These are phyloP conservation scores for Ceratobasidium papillatum DNA, from an alignment of 1,284 basidiomycete genomes.

Conservation along the genomic window DNA sequence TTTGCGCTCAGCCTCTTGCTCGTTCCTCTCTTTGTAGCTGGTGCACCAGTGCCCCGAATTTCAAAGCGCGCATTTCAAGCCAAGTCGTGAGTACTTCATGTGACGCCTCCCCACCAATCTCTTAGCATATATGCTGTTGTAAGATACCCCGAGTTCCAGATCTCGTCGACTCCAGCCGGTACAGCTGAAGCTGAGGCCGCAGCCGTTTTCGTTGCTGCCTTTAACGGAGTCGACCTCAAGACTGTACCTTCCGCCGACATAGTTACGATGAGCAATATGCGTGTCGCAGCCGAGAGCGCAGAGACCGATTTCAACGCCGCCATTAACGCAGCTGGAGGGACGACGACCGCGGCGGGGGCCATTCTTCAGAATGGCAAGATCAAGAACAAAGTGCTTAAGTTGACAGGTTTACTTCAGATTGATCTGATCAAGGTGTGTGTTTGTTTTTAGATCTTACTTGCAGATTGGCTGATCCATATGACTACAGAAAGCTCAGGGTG, in stretches of 20 bases:
- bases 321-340: conserved; percentile 6
- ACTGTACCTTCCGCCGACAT: neutral
- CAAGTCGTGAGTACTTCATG: neutral
- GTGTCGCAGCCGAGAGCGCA: neutral
- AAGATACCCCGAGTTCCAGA: conserved; percentile 10
- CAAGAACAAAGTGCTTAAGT: conserved; percentile 5
- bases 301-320: neutral
- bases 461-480: neutral
- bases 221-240: neutral
- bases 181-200: neutral
- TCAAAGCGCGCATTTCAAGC: conserved; percentile 12
- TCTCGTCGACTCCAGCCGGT: neutral
- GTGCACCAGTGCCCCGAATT: neutral
- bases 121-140: neutral
- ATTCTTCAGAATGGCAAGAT: neutral
- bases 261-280: neutral
- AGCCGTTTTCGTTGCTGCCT: neutral
- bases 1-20: neutral
- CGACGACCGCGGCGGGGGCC: neutral
- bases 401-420: neutral
- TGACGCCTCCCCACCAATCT: too few species aligned
- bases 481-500: neutral
- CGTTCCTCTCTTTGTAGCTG: neutral
- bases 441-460: neutral
- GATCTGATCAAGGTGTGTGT: neutral